A percentile compares a stretch with the other conserved stretches of the same genome.
Evolutionary conservation across 768 basidiomycete genomes (phyloP).

Genomic region (Boletus rex-veris): DNA sequence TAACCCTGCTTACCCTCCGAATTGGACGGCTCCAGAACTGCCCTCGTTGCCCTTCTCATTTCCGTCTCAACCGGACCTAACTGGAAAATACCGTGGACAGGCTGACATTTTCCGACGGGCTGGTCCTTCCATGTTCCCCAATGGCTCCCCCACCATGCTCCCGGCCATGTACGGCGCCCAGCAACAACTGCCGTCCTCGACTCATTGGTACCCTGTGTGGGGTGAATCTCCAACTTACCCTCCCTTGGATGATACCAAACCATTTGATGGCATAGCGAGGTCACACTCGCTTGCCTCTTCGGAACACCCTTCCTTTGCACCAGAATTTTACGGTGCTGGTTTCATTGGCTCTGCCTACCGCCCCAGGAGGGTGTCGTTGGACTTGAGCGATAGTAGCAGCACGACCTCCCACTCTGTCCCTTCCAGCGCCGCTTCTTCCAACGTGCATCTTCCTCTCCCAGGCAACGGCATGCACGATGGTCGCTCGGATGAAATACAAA

Average conservation of each 20-base stretch:
- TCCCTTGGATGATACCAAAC: slow-evolving; percentile 29
- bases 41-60: slow-evolving; percentile 19
- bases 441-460: slow-evolving; percentile 45
- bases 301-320: slow-evolving; percentile 21
- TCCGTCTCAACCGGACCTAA: slow-evolving; percentile 36
- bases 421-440: slow-evolving; percentile 55
- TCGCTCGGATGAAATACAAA: slow-evolving; percentile 28
- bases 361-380: slow-evolving; percentile 33
- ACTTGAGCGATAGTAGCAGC: slow-evolving; percentile 44
- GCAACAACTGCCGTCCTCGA: slow-evolving; percentile 14
- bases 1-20: slow-evolving; percentile 17
- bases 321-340: slow-evolving; percentile 17
- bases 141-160: slow-evolving; percentile 1
- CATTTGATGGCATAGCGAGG: slow-evolving; percentile 18
- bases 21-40: slow-evolving; percentile 21
- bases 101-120: slow-evolving; percentile 41
- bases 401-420: slow-evolving; percentile 42
- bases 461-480: slow-evolving; percentile 28
- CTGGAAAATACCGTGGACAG: slow-evolving; percentile 46
- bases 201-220: slow-evolving; percentile 26
- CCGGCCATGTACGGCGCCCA: slow-evolving; percentile 19
- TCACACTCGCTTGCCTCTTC: slow-evolving; percentile 20
- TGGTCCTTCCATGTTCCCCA: slow-evolving; percentile 17
- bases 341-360: slow-evolving; percentile 27
- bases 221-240: slow-evolving; percentile 23